These are phyloP conservation scores for Penicillium sp. DNA, from an alignment of 2,329 filamentous ascomycete species.

Conservation along the genomic window DNA sequence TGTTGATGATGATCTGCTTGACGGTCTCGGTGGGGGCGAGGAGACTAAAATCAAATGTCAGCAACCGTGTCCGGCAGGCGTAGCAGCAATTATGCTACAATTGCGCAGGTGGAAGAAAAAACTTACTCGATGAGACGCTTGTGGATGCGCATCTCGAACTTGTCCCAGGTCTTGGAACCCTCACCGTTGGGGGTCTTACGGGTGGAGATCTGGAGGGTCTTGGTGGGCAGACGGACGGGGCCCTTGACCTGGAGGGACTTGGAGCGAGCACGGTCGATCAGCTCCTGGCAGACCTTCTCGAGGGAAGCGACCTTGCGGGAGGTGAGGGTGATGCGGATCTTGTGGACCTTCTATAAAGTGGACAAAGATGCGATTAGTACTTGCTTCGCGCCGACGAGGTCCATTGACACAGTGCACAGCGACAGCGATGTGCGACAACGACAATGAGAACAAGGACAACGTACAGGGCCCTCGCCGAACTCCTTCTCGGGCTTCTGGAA, in stretches of 20 bases:
- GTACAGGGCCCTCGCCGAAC: constrained; percentile 80
- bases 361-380: constrained; percentile 17
- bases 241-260: constrained; percentile 99
- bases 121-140: constrained; percentile 93
- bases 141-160: constrained; percentile 98
- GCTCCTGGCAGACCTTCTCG: constrained; percentile 97
- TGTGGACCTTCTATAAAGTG: constrained; percentile 75
- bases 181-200: constrained; percentile 99
- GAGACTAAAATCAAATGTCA: constrained; percentile 55
- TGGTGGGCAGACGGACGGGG: constrained; percentile 94
- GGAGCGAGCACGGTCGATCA: constrained; percentile 96
- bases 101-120: neutral
- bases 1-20: constrained; percentile 56
- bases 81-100: neutral
- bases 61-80: neutral
- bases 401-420: constrained; percentile 2
- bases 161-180: constrained; percentile 99
- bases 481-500: constrained; percentile 96
- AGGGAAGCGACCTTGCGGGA: constrained; percentile 91
- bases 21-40: constrained; percentile 88
- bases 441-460: constrained; percentile 36
- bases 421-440: constrained; percentile 12
- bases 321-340: constrained; percentile 97
- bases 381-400: neutral
- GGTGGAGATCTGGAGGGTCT: constrained; percentile 94